These are phyloP conservation scores for Zygosaccharomyces pseudobailii DNA, from an alignment of 1,139 yeast genomes.

Conservation along the genomic window DNA sequence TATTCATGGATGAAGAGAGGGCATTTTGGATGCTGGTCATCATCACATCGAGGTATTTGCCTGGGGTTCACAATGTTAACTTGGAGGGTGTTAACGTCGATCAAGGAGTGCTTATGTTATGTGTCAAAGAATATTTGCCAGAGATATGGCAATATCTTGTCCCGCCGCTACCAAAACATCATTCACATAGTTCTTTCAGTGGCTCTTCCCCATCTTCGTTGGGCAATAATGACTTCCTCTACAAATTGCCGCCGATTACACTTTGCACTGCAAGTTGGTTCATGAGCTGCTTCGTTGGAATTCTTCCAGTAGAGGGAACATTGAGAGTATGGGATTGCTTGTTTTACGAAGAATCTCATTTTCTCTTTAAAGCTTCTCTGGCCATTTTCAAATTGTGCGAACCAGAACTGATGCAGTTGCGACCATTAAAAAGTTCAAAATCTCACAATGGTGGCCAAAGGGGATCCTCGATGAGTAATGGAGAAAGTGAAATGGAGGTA, in stretches of 20 bases:
- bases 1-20: slow-evolving; percentile 83
- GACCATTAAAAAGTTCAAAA: slow-evolving; percentile 9
- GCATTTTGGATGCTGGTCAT: slow-evolving; percentile 96
- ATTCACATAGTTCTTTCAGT: slow-evolving; percentile 6
- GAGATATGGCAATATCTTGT: slow-evolving; percentile 62
- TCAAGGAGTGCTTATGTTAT: slow-evolving; percentile 89
- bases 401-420: slow-evolving; percentile 49
- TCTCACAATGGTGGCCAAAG: slow-evolving; percentile 4
- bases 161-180: slow-evolving; percentile 13
- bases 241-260: slow-evolving; percentile 82
- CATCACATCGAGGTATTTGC: slow-evolving; percentile 76
- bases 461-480: slow-evolving; percentile 14
- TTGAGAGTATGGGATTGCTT: slow-evolving; percentile 91
- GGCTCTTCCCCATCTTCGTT: slow-evolving; percentile 4
- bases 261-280: slow-evolving; percentile 96
- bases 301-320: slow-evolving; percentile 80
- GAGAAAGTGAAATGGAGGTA: slow-evolving; percentile 71
- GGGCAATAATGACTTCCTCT: slow-evolving; percentile 55
- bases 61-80: slow-evolving; percentile 86
- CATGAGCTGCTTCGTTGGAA: slow-evolving; percentile 89
- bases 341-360: slow-evolving; percentile 87
- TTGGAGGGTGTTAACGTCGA: slow-evolving; percentile 93
- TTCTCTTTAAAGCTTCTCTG: slow-evolving; percentile 75
- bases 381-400: slow-evolving; percentile 79
- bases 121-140: slow-evolving; percentile 80